These are phyloP conservation scores for Termitomyces eurrhizus DNA, from an alignment of 768 basidiomycete species.

Conservation along the genomic window DNA sequence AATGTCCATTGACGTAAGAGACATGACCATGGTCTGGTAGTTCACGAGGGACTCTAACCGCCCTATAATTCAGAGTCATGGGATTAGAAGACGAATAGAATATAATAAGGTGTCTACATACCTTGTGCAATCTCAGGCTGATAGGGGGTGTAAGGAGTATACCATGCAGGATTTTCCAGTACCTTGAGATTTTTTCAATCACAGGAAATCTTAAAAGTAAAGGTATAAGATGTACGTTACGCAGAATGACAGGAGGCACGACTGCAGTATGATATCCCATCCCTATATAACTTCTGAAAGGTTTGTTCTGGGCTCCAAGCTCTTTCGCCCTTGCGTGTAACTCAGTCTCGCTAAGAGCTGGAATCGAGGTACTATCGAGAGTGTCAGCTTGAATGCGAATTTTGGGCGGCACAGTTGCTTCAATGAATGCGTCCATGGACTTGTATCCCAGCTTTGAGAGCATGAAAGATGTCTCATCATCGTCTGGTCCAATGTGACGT, in stretches of 20 bases:
- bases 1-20: slow-evolving; percentile 91
- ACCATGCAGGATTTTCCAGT: slow-evolving; percentile 97
- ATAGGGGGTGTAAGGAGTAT: slow-evolving; percentile 94
- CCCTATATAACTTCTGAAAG: slow-evolving; percentile 92
- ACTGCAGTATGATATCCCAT: slow-evolving; percentile 97
- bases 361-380: slow-evolving; percentile 66
- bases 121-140: slow-evolving; percentile 99
- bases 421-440: slow-evolving; percentile 85
- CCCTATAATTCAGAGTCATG: slow-evolving; percentile 40
- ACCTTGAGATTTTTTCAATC: slow-evolving; percentile 38
- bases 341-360: slow-evolving; percentile 82
- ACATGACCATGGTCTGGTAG: slow-evolving; percentile 95
- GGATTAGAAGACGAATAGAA: background rate
- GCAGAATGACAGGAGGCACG: slow-evolving; percentile 91
- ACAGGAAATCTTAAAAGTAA: background rate
- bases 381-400: slow-evolving; percentile 66
- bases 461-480: slow-evolving; percentile 77
- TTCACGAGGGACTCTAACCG: slow-evolving; percentile 96
- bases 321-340: slow-evolving; percentile 70
- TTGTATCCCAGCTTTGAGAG: slow-evolving; percentile 79
- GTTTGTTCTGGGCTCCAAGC: slow-evolving; percentile 75
- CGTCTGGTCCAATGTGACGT: slow-evolving; percentile 91
- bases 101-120: slow-evolving; percentile 24
- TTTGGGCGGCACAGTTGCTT: slow-evolving; percentile 73
- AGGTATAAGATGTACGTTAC: slow-evolving; percentile 59